Evolutionary conservation across 495 filamentous ascomycete species (phyloP), one percentile per base, ranked within the genome.

Genomic region (Parachaetomium inaequale): DNA sequence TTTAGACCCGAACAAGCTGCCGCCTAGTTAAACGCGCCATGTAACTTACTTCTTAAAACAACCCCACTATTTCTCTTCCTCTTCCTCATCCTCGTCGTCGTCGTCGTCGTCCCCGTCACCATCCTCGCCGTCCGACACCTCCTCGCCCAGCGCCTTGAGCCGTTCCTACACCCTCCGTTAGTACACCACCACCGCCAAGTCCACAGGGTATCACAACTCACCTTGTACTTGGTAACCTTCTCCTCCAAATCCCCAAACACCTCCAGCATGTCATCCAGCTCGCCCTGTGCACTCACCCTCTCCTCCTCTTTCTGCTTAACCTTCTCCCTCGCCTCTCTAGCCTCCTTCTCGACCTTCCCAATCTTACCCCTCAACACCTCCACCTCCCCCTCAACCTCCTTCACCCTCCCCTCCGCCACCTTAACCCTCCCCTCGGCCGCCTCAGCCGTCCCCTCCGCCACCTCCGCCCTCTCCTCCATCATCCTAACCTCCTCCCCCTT

Each of bases 161-260:
- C 85, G 87, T 81, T 89, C 81, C 89, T 81, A 58, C 2, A 86
- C 62, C 34, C 25, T 28, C 23, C 38, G 63, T 69, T 58, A 66
- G 70, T 40, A 26, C 28, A 10, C 26, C 15, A 17, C 19, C 32
- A 29, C 3, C 14, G 36, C 52, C 14, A 10, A 21, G 2, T 14
- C 47, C 17, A 19, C 34, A 50, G 34, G 7, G 0, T 14, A 26
- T 54, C 46, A 28, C 34, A 12, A 78, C 80, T 68, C 79, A 91
- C 90, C 84, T 92, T 94, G 68, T 94, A 92, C 60, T 84, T 84
- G 11, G 81, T 78, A 61, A 87, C 79, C 79, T 93, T 95, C 53
- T 92, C 88, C 72, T 96, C 91, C n/a, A 94, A 66, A 68, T 96
- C 91, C n/a, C 84, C 88, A 72, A 96, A 88, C 34, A 96, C 86